phyloP scores from a whole-genome alignment of 2,329 filamentous ascomycete genomes.

The Pyricularia sp. region DNA sequence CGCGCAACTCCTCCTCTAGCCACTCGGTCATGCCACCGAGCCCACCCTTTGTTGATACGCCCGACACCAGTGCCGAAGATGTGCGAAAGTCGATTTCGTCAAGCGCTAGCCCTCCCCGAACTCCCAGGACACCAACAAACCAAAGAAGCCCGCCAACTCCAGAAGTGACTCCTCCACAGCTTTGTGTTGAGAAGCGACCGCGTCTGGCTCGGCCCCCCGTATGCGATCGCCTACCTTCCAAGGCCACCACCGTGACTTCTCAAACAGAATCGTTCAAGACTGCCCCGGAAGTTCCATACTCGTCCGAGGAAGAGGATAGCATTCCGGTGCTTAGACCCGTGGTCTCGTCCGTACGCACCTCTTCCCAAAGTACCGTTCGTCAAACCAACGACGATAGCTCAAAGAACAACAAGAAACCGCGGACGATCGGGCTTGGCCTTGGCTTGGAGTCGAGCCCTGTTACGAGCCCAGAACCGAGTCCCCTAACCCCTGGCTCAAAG shows the following conservation, averaged over 20 bases:
- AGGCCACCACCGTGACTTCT: slow-evolving; percentile 40
- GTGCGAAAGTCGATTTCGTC: slow-evolving; percentile 11
- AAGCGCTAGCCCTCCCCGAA: slow-evolving; percentile 13
- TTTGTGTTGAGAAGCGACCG: slow-evolving; percentile 23
- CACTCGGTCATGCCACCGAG: slow-evolving; percentile 30
- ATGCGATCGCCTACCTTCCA: slow-evolving; percentile 36
- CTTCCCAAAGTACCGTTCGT: slow-evolving; percentile 32
- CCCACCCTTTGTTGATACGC: slow-evolving; percentile 24
- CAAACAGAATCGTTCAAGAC: slow-evolving; percentile 60
- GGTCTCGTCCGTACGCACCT: slow-evolving; percentile 22
- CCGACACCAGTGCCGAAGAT: slow-evolving; percentile 24
- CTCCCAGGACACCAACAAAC: slow-evolving; percentile 48
- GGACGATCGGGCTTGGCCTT: slow-evolving; percentile 28
- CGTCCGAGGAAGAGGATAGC: slow-evolving; percentile 47
- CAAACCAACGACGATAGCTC: slow-evolving; percentile 17
- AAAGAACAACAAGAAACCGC: slow-evolving; percentile 17
- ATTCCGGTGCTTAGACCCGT: slow-evolving; percentile 26
- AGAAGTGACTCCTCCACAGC: slow-evolving; percentile 58
- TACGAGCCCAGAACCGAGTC: slow-evolving; percentile 23
- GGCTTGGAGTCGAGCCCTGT: slow-evolving; percentile 27
- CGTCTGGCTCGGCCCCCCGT: slow-evolving; percentile 30
- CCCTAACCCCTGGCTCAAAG: slow-evolving; percentile 20
- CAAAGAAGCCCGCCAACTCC: slow-evolving; percentile 60
- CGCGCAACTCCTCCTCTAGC: slow-evolving; percentile 41
- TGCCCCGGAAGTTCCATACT: slow-evolving; percentile 49